Conservation (phyloP, 768 basidiomycete species). For the Cyathus striatus region DNA sequence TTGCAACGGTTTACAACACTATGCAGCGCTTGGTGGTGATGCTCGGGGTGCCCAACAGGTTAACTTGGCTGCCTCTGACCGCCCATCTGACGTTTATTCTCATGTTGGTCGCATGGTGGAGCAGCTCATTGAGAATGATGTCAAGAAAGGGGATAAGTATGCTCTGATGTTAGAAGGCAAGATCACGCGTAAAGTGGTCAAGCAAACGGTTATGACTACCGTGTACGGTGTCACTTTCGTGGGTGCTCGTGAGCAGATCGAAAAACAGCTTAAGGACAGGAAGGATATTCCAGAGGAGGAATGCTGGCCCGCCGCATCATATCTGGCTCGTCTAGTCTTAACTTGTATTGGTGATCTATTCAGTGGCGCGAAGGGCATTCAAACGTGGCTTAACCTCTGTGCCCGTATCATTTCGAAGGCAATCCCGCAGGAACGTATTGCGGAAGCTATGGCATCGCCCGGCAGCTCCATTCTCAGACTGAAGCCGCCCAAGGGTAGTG, state of each 20-base stretch:
- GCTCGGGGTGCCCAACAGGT: conserved; percentile 84
- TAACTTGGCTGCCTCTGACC: conserved; percentile 78
- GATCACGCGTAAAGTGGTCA: conserved; percentile 90
- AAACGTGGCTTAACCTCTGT: conserved; percentile 82
- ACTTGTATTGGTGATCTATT: conserved; percentile 88
- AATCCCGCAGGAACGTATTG: conserved; percentile 67
- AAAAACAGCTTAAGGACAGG: conserved; percentile 77
- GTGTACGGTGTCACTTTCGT: conserved; percentile 97
- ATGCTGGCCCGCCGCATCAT: conserved; percentile 70
- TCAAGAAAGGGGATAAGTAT: conserved; percentile 39
- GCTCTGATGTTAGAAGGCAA: conserved; percentile 70
- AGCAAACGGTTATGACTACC: conserved; percentile 99
- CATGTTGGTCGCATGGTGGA: conserved; percentile 88
- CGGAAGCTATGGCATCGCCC: conserved; percentile 6
- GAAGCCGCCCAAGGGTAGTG: too few relatives aligned
- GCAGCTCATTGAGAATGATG: conserved; percentile 52
- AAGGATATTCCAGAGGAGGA: conserved; percentile 67
- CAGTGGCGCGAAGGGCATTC: conserved; percentile 86
- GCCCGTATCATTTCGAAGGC: conserved; percentile 85
- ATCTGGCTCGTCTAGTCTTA: conserved; percentile 67
- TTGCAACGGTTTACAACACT: conserved; percentile 97
- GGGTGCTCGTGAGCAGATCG: conserved; percentile 93
- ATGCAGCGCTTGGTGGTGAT: conserved; percentile 96
- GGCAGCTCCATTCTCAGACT: conserved; percentile 1
- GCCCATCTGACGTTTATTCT: conserved; percentile 93